Evolutionary conservation across 78 protist genomes (phyloP), one percentile per base, ranked within the genome.

Genomic region (Monosiga brevicollis): DNA sequence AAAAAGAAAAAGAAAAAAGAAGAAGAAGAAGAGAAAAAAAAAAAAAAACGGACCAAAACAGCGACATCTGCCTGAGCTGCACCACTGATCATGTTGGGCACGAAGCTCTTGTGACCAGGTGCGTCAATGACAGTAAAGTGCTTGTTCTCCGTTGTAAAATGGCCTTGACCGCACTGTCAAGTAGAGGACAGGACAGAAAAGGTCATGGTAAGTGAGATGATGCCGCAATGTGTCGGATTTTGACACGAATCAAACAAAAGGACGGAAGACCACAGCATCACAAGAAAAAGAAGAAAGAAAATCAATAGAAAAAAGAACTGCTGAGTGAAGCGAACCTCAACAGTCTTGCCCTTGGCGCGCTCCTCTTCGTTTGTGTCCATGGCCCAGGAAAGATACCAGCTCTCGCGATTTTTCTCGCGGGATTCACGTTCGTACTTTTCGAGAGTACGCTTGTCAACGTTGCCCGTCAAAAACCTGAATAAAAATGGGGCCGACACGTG

Each of bases 11-110:
- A 75, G 54, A 15, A 75, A 75, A 75, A 75, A 75, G 15, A 41
- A 41, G 34, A 78, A 22, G 81, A 70, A 76, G 34, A 9, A 76
- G 38, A 42, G 41, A 29, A 22, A 6, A 10, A 2, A 43, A 10
- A 78, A 15, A 15, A 41, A n/a, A 1, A 0, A 54, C 83, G 29
- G 10, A 91, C 98, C 39, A 98, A 85, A 42, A 98, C 90, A 54
- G 92, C 99, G 6, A 96, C 85, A 70, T 98, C 99, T 0, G 99
- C 99, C 89, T 97, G 99, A 20, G 98, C 87, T 0, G 98, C 98
- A 40, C 99, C 99, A 39, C 94, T 84, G 42, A 98, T 97, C 99
- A 98, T 98, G 89, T 96, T 87, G 43, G 98, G 97, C 42, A 98
- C 98, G 83, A 87, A 97, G 77, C 82, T 54, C 79, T 92, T 90